Conservation (phyloP, 2,329 filamentous ascomycete species). For the Neopestalotiopsis sp. region DNA sequence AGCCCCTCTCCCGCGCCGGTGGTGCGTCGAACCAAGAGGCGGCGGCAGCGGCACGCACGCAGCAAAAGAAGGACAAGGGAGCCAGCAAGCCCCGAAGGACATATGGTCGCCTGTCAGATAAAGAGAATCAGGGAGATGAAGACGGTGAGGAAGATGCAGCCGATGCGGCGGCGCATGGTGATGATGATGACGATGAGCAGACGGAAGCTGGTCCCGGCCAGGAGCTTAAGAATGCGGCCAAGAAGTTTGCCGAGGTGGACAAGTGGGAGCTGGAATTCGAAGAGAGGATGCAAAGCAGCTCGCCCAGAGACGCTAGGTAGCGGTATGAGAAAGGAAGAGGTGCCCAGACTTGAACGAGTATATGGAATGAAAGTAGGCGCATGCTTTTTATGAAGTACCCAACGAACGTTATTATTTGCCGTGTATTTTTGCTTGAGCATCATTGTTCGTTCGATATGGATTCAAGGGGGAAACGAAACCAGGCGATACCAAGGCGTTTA, state of each 20-base stretch:
- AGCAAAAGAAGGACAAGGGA: constrained; percentile 24
- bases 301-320: constrained; percentile 56
- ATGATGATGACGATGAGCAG: constrained; percentile 35
- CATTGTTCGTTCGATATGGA: background rate
- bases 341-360: background rate
- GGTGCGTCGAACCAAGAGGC: constrained; percentile 32
- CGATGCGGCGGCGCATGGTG: constrained; percentile 46
- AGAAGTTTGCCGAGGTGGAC: constrained; percentile 74
- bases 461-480: background rate
- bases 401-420: background rate
- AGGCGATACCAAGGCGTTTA: background rate
- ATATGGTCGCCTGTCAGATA: constrained; percentile 61
- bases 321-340: background rate
- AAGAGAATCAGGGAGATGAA: constrained; percentile 58
- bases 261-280: constrained; percentile 73
- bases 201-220: constrained; percentile 47
- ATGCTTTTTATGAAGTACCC: background rate
- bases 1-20: constrained; percentile 37
- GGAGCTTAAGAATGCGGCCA: constrained; percentile 63
- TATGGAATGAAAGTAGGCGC: background rate
- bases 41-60: constrained; percentile 23
- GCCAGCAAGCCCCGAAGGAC: constrained; percentile 43
- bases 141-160: constrained; percentile 43
- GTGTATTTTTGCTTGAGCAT: background rate
- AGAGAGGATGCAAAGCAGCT: constrained; percentile 63